Percentiles rank a stretch among this genome's conserved stretches.
Evolutionary conservation across 129 eudicot genomes (phyloP).

Genomic region (carrot (Daucus carota)): DH1_v3.0 NC_030384.2:30912501-30913000

Average conservation of each 20-base stretch:
- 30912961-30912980: too few species aligned
- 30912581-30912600: not conserved
- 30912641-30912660: conserved; percentile 6
- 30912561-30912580: not conserved
- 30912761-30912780: not conserved
- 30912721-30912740: not conserved
- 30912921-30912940: not conserved
- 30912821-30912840: not conserved
- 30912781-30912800: not conserved
- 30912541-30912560: not conserved
- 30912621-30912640: not conserved
- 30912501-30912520: conserved; percentile 12
- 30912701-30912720: not conserved
- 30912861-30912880: not conserved
- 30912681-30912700: conserved; percentile 6
- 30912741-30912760: not conserved
- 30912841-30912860: conserved; percentile 2
- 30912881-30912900: not conserved
- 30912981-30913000: not conserved
- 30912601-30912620: not conserved
- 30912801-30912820: not conserved
- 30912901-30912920: not conserved
- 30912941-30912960: too few species aligned
- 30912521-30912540: conserved; percentile 5
- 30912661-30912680: conserved; percentile 3